Conservation (phyloP, 495 filamentous ascomycete genomes). For the Aspergillus asperescens region DNA sequence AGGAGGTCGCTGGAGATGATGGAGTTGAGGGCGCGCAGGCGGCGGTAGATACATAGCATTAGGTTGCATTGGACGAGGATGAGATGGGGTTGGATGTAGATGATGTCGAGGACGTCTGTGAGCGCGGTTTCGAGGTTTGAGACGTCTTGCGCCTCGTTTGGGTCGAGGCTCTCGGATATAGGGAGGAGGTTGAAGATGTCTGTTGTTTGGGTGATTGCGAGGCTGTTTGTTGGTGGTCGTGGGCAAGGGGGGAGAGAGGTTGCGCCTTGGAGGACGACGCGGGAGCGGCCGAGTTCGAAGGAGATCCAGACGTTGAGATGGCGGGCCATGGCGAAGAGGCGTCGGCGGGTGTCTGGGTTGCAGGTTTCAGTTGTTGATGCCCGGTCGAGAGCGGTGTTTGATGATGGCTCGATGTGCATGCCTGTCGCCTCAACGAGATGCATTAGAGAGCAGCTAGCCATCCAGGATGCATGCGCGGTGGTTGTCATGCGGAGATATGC, state of each 20-base stretch:
- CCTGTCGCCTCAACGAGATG: slow-evolving; percentile 52
- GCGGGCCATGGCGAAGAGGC: slow-evolving; percentile 46
- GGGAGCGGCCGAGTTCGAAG: slow-evolving; percentile 51
- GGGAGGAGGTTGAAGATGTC: slow-evolving; percentile 44
- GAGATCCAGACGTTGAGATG: slow-evolving; percentile 49
- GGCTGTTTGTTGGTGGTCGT: slow-evolving; percentile 14
- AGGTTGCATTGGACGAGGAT: slow-evolving; percentile 48
- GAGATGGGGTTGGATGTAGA: slow-evolving; percentile 33
- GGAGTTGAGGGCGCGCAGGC: slow-evolving; percentile 42
- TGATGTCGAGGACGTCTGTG: slow-evolving; percentile 31
- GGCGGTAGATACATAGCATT: slow-evolving; percentile 49
- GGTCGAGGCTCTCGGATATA: slow-evolving; percentile 42
- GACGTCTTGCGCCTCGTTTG: slow-evolving; percentile 30
- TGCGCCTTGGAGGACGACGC: slow-evolving; percentile 41
- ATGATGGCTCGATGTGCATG: slow-evolving; percentile 41
- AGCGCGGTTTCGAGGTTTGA: slow-evolving; percentile 37
- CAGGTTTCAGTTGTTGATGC: slow-evolving; percentile 15
- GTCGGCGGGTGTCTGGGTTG: slow-evolving; percentile 37
- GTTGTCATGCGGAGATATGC: slow-evolving; percentile 50
- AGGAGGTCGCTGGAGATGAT: slow-evolving; percentile 29
- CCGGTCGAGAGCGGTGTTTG: slow-evolving; percentile 15
- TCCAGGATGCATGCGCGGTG: slow-evolving; percentile 49
- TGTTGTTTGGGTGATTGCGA: neutral
- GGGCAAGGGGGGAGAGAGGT: slow-evolving; percentile 28
- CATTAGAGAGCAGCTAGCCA: slow-evolving; percentile 51